These are phyloP conservation scores for Peterozyma toletana DNA, from an alignment of 805 yeast genomes.

Conservation along the genomic window DNA sequence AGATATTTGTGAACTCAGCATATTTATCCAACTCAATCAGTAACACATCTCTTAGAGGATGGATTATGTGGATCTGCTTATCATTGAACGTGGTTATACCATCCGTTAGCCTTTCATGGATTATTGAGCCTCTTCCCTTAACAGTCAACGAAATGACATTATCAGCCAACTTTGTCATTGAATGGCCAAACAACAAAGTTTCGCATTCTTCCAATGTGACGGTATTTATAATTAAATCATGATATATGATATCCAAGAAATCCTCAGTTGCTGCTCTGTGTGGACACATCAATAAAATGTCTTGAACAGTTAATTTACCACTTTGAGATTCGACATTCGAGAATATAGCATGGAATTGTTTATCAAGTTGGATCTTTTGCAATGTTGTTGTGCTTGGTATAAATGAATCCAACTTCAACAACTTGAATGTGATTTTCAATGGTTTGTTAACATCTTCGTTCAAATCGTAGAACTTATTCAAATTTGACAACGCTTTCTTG, in stretches of 20 bases:
- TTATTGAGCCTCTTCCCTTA: constrained; percentile 75
- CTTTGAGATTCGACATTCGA: constrained; percentile 5
- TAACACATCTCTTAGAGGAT: constrained; percentile 74
- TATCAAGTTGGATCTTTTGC: constrained; percentile 24
- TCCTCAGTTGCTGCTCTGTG: constrained; percentile 65
- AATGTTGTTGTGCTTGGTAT: constrained; percentile 22
- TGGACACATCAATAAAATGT: constrained; percentile 31
- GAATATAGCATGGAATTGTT: constrained; percentile 17
- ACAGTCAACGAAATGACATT: constrained; percentile 73
- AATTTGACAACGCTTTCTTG: background rate
- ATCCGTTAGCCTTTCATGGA: constrained; percentile 46
- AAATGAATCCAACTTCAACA: constrained; percentile 34
- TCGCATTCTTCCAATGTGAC: constrained; percentile 39
- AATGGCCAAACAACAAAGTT: constrained; percentile 67
- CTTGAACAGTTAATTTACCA: constrained; percentile 15
- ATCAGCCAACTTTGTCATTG: constrained; percentile 80
- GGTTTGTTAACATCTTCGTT: constrained; percentile 2
- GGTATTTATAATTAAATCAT: constrained; percentile 35
- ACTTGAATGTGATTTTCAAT: constrained; percentile 29
- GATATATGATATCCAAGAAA: constrained; percentile 37
- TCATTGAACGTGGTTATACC: constrained; percentile 24
- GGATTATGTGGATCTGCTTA: constrained; percentile 37
- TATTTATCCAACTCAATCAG: constrained; percentile 60
- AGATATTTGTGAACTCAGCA: constrained; percentile 31
- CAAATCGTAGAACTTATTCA: constrained; percentile 2